Conservation (phyloP, 768 basidiomycete species). For the Galerina marginata region DNA sequence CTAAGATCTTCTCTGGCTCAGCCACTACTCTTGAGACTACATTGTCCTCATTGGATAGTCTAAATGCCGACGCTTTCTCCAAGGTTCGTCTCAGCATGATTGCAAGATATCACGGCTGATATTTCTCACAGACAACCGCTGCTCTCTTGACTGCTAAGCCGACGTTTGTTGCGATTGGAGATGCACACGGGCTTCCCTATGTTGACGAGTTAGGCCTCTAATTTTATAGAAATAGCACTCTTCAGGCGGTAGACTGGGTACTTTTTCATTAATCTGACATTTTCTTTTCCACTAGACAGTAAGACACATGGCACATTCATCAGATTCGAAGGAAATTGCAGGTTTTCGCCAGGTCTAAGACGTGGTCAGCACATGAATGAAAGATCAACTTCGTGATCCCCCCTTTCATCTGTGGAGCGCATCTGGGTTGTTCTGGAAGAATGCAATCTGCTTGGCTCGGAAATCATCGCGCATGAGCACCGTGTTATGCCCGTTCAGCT, state of each 20-base stretch:
- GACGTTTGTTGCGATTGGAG: conserved; percentile 87
- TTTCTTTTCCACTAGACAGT: background rate
- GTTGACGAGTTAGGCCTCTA: conserved; percentile 84
- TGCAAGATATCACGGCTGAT: conserved; percentile 1
- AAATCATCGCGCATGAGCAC: conserved; percentile 5
- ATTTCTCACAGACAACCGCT: conserved; percentile 57
- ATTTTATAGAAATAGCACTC: conserved; percentile 26
- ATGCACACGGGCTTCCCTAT: conserved; percentile 77
- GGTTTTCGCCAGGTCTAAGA: no score
- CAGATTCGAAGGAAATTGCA: no score
- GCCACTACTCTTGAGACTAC: conserved; percentile 62
- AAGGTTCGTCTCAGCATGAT: conserved; percentile 54
- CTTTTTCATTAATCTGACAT: conserved; percentile 11
- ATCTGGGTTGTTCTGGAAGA: conserved; percentile 17
- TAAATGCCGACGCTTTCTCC: conserved; percentile 67
- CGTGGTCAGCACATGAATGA: no score
- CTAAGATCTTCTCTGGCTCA: conserved; percentile 63
- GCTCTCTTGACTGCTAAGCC: conserved; percentile 77
- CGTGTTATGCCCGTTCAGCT: conserved; percentile 13
- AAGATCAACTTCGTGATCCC: no score
- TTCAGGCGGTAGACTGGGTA: conserved; percentile 14
- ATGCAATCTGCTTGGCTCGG: conserved; percentile 7
- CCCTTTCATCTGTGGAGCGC: background rate
- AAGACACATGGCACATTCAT: no score
- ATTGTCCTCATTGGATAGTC: conserved; percentile 72